These are phyloP conservation scores for Pyronema domesticum DNA, from an alignment of 495 filamentous ascomycete genomes.

Conservation along the genomic window DNA sequence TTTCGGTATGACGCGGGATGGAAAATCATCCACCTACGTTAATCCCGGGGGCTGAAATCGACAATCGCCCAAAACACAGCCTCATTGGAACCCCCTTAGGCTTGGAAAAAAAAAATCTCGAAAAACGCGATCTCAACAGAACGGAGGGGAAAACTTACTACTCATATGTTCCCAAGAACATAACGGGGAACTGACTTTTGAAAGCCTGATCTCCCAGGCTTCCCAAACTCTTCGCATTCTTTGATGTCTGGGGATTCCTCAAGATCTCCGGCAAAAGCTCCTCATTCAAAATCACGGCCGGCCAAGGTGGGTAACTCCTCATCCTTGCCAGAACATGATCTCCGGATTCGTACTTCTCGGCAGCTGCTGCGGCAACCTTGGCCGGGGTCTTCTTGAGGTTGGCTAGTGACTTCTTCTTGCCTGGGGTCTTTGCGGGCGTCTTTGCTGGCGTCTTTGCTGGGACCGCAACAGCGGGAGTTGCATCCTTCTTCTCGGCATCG, in stretches of 20 bases:
- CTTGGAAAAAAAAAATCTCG: constrained; percentile 4
- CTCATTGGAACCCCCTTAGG: background rate
- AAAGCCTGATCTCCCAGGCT: background rate
- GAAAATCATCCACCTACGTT: too few species aligned
- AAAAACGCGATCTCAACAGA: background rate
- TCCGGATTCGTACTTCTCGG: constrained; percentile 17
- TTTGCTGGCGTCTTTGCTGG: constrained; percentile 7
- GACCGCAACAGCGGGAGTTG: constrained; percentile 4
- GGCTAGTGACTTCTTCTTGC: constrained; percentile 20
- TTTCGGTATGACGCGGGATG: too few species aligned
- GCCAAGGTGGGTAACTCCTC: constrained; percentile 24
- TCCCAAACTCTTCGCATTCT: background rate
- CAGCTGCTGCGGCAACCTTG: constrained; percentile 12
- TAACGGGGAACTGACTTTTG: constrained; percentile 15
- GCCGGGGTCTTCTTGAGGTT: constrained; percentile 19
- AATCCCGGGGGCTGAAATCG: too few species aligned
- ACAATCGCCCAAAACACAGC: too few species aligned
- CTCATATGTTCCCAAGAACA: constrained; percentile 23
- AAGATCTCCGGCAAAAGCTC: constrained; percentile 20
- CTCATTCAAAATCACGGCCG: constrained; percentile 20
- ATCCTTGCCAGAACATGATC: constrained; percentile 21
- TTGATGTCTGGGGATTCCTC: background rate
- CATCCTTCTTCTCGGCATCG: background rate
- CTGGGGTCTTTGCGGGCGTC: constrained; percentile 1
- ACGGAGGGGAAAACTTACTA: constrained; percentile 17